Percentiles rank a stretch among this genome's conserved stretches.
Conservation (phyloP, 495 filamentous ascomycete genomes). For the Penicillium parvum region DNA sequence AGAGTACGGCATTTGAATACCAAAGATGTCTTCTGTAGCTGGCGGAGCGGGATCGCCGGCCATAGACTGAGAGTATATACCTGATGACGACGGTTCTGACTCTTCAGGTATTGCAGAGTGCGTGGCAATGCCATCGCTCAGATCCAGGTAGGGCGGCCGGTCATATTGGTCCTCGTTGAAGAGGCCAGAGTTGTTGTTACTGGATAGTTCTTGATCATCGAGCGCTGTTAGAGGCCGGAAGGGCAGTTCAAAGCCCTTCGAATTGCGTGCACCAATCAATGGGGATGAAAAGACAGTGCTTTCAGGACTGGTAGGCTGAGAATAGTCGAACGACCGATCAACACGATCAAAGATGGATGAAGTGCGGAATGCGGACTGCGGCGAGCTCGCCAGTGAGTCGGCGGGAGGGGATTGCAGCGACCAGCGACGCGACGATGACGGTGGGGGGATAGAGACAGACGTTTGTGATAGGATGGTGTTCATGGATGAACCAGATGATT, state of each 20-base stretch:
- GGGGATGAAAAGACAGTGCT: slow-evolving; percentile 56
- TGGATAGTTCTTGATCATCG: slow-evolving; percentile 15
- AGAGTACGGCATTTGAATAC: slow-evolving; percentile 16
- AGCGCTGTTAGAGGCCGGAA: slow-evolving; percentile 38
- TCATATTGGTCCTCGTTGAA: slow-evolving; percentile 26
- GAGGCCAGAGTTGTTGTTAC: slow-evolving; percentile 5
- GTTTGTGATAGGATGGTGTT: slow-evolving; percentile 61
- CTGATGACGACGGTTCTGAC: slow-evolving; percentile 27
- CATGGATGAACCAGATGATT: slow-evolving; percentile 46
- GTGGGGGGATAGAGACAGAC: slow-evolving; percentile 54
- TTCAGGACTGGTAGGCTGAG: slow-evolving; percentile 70
- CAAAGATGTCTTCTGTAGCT: slow-evolving; percentile 12
- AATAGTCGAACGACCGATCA: slow-evolving; percentile 53
- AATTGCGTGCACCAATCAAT: slow-evolving; percentile 36
- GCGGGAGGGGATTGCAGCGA: slow-evolving; percentile 62
- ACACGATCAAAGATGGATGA: slow-evolving; percentile 74
- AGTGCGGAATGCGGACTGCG: slow-evolving; percentile 65
- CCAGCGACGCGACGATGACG: slow-evolving; percentile 51
- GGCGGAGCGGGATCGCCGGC: background rate
- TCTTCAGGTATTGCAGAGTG: slow-evolving; percentile 43
- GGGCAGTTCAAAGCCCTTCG: slow-evolving; percentile 52
- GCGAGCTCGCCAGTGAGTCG: slow-evolving; percentile 79
- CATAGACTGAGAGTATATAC: slow-evolving; percentile 4
- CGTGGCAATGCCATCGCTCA: slow-evolving; percentile 12
- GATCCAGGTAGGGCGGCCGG: slow-evolving; percentile 6